Evolutionary conservation across 2,329 filamentous ascomycete genomes (phyloP).

Genomic region (Aspergillus felis): DNA sequence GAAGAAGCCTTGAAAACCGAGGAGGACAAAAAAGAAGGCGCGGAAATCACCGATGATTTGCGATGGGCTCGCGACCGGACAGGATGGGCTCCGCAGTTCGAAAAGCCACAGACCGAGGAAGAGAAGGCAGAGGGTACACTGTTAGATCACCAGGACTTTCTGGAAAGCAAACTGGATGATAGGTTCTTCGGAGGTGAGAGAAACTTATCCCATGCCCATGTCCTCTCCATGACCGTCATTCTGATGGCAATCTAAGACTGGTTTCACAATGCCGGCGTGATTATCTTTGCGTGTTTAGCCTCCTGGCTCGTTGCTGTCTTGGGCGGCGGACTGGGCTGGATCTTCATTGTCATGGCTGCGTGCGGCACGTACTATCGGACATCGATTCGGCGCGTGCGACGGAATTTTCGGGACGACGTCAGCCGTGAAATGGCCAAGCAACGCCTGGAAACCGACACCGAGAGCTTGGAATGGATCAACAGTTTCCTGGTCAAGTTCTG

Average conservation of each 20-base stretch:
- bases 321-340: slow-evolving; percentile 87
- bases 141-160: slow-evolving; percentile 80
- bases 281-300: slow-evolving; percentile 83
- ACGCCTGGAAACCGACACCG: slow-evolving; percentile 81
- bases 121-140: slow-evolving; percentile 59
- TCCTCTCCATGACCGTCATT: not conserved
- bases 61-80: slow-evolving; percentile 58
- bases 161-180: slow-evolving; percentile 81
- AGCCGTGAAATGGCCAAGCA: slow-evolving; percentile 83
- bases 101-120: slow-evolving; percentile 52
- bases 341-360: slow-evolving; percentile 85
- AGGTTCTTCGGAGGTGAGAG: slow-evolving; percentile 78
- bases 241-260: slow-evolving; percentile 61
- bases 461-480: slow-evolving; percentile 98
- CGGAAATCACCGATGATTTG: slow-evolving; percentile 52
- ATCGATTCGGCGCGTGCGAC: slow-evolving; percentile 84
- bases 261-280: slow-evolving; percentile 96
- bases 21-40: slow-evolving; percentile 49
- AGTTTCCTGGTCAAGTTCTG: slow-evolving; percentile 98
- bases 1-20: slow-evolving; percentile 54
- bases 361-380: slow-evolving; percentile 97
- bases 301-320: slow-evolving; percentile 89
- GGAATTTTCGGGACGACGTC: slow-evolving; percentile 94
- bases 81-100: slow-evolving; percentile 87
- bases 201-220: not conserved